Base-by-base conservation (phyloP, 176 grass and related monocot genomes). In the Leersia perrieri region DNA sequence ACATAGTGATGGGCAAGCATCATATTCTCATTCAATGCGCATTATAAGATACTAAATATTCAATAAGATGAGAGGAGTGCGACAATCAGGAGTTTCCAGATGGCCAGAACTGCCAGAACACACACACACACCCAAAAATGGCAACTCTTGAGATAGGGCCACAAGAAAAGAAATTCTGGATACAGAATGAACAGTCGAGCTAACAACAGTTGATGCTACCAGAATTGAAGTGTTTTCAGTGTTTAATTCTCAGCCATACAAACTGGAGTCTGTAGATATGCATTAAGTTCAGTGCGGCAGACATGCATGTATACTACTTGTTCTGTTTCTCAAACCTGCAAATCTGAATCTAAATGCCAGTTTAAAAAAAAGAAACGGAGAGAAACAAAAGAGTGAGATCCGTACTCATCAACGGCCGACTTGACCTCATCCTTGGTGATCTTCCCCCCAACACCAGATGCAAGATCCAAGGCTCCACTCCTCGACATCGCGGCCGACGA, bases 381-480 rank as follows among this genome's bases (percentile, higher is more conserved):
- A 40, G 29, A 7, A 9, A 57, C 45, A 3, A 61, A 61, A 39
- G n/a, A 65, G n/a, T 22, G 23, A 73, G 70, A 40, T 40, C 55
- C 80, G 2, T 84, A 92, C 90, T 92, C 86, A 29, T 92, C 87
- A 38, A 89, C 87, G 13, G 90, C 90, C 2, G 90, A 92, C 45
- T 89, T 86, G 62, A 92, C 76, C 8, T 83, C 87, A 12, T 77
- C 87, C 87, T 87, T 92, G 58, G 47, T 3, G 65, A 92, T 92
- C 65, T 89, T 89, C 36, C 90, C 90, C 66, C 90, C 90, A 11
- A 92, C 31, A 70, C 80, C 90, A 10, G 80, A 76, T 11, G 90
- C 90, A 70, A 92, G 90, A 89, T 92, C 90, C 66, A 92, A 15
- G 20, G 90, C 71, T 26, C 87, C 87, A 39, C 80, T 4, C 80